Evolutionary conservation across 768 basidiomycete species (phyloP).

Genomic region (Boletus subparvulus): DNA sequence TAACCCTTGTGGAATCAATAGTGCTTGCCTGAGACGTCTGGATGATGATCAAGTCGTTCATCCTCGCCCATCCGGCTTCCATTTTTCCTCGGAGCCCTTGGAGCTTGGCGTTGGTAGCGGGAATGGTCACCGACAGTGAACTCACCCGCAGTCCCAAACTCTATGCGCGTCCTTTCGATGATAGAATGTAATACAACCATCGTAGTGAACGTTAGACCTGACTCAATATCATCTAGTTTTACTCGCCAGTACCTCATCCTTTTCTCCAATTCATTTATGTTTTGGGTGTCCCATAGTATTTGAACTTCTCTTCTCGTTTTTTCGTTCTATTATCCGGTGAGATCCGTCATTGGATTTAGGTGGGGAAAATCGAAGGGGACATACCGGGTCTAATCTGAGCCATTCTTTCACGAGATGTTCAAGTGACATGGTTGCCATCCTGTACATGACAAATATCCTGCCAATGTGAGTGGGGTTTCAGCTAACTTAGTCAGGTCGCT

Average conservation of each 20-base stretch:
- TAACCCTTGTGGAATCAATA: background rate
- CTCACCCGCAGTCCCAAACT: slow-evolving; percentile 85
- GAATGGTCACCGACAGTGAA: background rate
- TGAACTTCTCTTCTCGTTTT: slow-evolving; percentile 39
- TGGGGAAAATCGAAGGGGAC: background rate
- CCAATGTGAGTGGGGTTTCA: background rate
- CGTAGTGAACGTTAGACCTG: background rate
- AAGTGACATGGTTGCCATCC: slow-evolving; percentile 21
- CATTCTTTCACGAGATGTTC: slow-evolving; percentile 49
- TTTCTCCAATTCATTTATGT: slow-evolving; percentile 37
- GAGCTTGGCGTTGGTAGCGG: background rate
- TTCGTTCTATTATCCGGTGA: slow-evolving; percentile 32
- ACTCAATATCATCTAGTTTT: background rate
- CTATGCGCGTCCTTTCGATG: slow-evolving; percentile 59
- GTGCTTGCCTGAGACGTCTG: slow-evolving; percentile 72
- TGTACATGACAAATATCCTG: background rate
- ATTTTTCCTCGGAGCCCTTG: slow-evolving; percentile 76
- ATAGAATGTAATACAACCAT: background rate
- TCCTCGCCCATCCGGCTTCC: slow-evolving; percentile 88
- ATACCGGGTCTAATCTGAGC: slow-evolving; percentile 50
- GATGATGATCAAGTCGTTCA: slow-evolving; percentile 85
- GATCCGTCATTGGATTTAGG: background rate
- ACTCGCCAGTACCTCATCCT: slow-evolving; percentile 38
- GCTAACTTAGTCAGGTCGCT: background rate
- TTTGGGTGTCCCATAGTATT: slow-evolving; percentile 30